Base-by-base conservation (phyloP, 768 basidiomycete genomes). In the Fibroporia radiculosa region DNA sequence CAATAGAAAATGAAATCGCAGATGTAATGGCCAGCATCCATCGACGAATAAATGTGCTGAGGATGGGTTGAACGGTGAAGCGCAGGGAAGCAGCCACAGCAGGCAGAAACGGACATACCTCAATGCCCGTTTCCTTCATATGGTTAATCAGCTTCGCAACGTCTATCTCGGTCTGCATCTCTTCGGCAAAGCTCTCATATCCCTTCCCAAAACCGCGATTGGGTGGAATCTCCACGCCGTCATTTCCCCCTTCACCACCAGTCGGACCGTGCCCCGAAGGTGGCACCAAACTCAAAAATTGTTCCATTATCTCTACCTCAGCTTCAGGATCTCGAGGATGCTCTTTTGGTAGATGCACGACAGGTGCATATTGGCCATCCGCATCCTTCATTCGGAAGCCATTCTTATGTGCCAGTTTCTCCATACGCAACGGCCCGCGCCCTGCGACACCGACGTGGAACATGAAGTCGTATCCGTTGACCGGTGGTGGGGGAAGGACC, bases 1-100 rank as follows among this genome's bases (percentile, higher is more conserved):
- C 82, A 81, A 55, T 83, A 88, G 59, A 82, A 84, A 48, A 81
- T 74, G 60, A 82, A 87, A 63, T 87, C 84, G 57, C 80, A 84
- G 10, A 86, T 63, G 59, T 79, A 88, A 58, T 83, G 81, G 0
- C 84, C 84, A 13, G 83, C 80, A 56, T 87, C 84, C 71, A 80
- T 74, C 2, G 84, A 85, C 16, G 80, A 72, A 57, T 80, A 78
- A 18, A 84, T 78, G 64, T 80, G 71, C 80, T 84, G 54, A 39
- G 39, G 41, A 48, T 3, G 20, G 33, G 22, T 45, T 38, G 39
- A 31, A 34, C 42, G 26, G 14, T 35, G 16, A 18, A 8, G 19
- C 36, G 46, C 42, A 34, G 36, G 22, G 16, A 13, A 22, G 38
- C 22, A 1, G 41, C 6, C 12, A 23, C 26, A 6, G 29, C 24